Evolutionary conservation across 306 rosid genomes (phyloP).

Genomic region (Cucurbita pepo): DNA sequence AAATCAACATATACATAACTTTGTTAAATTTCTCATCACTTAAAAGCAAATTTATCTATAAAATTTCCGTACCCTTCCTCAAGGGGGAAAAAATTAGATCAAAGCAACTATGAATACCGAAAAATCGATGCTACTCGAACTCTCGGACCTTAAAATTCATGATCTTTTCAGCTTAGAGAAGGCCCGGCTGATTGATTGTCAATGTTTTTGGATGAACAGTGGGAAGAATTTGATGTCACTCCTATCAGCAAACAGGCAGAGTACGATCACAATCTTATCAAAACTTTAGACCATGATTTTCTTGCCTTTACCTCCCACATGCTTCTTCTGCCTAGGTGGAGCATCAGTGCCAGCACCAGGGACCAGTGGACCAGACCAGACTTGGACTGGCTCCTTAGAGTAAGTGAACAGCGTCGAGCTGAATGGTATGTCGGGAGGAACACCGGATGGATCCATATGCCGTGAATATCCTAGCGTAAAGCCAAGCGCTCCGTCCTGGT

Average conservation of each 20-base stretch:
- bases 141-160: neutral
- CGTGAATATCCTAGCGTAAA: slow-evolving; percentile 49
- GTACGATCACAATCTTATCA: neutral
- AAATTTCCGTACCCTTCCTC: neutral
- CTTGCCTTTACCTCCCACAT: slow-evolving; percentile 7
- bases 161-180: neutral
- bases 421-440: slow-evolving; percentile 34
- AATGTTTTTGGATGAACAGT: neutral
- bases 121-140: neutral
- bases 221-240: slow-evolving; percentile 1
- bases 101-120: neutral
- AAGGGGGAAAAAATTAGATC: neutral
- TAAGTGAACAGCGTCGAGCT: slow-evolving; percentile 29
- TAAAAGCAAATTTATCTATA: neutral
- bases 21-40: slow-evolving; percentile 7
- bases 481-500: slow-evolving; percentile 60
- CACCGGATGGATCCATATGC: slow-evolving; percentile 39
- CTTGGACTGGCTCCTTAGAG: slow-evolving; percentile 43
- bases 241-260: neutral
- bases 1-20: slow-evolving; percentile 9
- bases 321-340: slow-evolving; percentile 7
- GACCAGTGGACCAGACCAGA: slow-evolving; percentile 71
- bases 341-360: slow-evolving; percentile 24
- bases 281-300: slow-evolving; percentile 4
- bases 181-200: neutral